Conservation (phyloP, 2,329 filamentous ascomycete species). For the Zymoseptoria brevis region DNA sequence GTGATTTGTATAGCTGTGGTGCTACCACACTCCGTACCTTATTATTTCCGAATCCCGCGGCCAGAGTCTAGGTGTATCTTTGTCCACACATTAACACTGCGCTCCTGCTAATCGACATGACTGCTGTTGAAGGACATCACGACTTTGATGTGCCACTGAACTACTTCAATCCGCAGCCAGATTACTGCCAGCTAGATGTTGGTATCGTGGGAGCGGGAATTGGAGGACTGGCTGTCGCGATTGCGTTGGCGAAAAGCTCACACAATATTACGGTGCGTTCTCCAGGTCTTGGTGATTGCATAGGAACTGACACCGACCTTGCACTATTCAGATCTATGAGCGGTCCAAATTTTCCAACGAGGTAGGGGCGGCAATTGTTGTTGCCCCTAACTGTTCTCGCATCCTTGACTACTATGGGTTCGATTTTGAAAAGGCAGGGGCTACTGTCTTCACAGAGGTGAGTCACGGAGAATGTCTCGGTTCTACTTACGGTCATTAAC, state of each 20-base stretch:
- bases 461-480: neutral
- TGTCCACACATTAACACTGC: too few species aligned
- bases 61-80: too few species aligned
- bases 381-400: neutral
- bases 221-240: neutral
- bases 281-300: neutral
- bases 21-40: too few species aligned
- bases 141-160: too few species aligned
- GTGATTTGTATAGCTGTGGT: too few species aligned
- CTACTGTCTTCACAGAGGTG: neutral
- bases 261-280: neutral
- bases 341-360: neutral
- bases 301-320: neutral
- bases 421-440: constrained; percentile 1
- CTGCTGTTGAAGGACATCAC: too few species aligned
- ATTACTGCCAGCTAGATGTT: neutral
- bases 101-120: too few species aligned
- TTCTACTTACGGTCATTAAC: neutral
- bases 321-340: neutral
- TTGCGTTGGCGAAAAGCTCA: neutral
- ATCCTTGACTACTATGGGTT: neutral
- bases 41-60: too few species aligned
- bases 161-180: too few species aligned
- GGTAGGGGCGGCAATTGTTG: constrained; percentile 1
- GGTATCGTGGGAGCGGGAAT: constrained; percentile 1